phyloP scores from a whole-genome alignment of 2,329 filamentous ascomycete genomes.

The Bisporella sp. region DNA sequence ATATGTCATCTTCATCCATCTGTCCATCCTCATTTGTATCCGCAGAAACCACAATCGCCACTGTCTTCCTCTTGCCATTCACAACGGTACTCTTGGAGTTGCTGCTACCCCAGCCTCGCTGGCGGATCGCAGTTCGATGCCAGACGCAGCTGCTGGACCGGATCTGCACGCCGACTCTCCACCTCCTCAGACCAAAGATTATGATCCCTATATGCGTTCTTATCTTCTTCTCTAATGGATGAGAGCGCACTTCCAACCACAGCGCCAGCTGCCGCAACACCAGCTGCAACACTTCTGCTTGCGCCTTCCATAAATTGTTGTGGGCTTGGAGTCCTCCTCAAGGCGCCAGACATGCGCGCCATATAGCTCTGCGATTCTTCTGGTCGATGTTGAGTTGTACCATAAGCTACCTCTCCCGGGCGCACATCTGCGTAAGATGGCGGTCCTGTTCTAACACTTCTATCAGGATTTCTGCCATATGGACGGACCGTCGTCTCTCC shows the following conservation, averaged over 20 bases:
- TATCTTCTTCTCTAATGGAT: slow-evolving; percentile 78
- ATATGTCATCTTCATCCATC: slow-evolving; percentile 51
- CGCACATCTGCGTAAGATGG: slow-evolving; percentile 34
- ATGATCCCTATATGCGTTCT: slow-evolving; percentile 74
- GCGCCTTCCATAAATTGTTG: slow-evolving; percentile 84
- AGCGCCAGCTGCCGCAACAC: slow-evolving; percentile 75
- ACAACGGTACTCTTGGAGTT: slow-evolving; percentile 11
- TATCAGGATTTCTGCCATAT: slow-evolving; percentile 24
- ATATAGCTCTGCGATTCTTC: slow-evolving; percentile 55
- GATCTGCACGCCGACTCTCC: slow-evolving; percentile 52
- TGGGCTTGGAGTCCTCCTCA: slow-evolving; percentile 77
- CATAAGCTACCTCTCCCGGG: slow-evolving; percentile 34
- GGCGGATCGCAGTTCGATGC: slow-evolving; percentile 19
- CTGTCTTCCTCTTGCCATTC: slow-evolving; percentile 54
- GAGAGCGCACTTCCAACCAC: slow-evolving; percentile 76
- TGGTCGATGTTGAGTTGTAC: slow-evolving; percentile 30
- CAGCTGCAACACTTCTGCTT: slow-evolving; percentile 72
- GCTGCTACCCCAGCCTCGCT: slow-evolving; percentile 22
- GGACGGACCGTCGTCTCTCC: slow-evolving; percentile 21
- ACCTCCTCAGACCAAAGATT: slow-evolving; percentile 91
- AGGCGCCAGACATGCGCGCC: slow-evolving; percentile 70
- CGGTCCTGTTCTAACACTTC: slow-evolving; percentile 29
- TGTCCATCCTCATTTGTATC: slow-evolving; percentile 54
- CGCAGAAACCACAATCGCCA: slow-evolving; percentile 84
- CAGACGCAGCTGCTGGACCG: slow-evolving; percentile 11